phyloP scores from a whole-genome alignment of 805 yeast genomes.

The Torulaspora indica region DNA sequence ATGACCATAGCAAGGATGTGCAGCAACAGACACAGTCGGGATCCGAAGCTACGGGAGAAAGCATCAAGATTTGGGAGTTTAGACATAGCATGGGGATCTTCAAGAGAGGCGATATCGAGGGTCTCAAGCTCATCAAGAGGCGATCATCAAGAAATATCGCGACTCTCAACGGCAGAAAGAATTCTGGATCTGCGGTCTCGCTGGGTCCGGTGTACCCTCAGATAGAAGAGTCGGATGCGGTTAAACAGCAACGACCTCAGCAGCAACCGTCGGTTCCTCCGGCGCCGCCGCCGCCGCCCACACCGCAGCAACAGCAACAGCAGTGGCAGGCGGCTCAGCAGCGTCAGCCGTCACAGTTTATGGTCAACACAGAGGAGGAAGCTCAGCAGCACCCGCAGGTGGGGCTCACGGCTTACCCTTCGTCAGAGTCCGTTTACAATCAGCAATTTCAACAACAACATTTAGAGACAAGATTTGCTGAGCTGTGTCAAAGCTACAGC shows the following conservation, averaged over 20 bases:
- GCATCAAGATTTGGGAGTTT: slow-evolving; percentile 68
- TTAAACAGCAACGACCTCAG: slow-evolving; percentile 1
- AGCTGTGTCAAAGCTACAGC: slow-evolving; percentile 39
- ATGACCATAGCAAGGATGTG: slow-evolving; percentile 14
- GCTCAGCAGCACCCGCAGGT: slow-evolving; percentile 11
- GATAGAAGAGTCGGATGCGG: slow-evolving; percentile 4
- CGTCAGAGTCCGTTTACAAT: slow-evolving; percentile 9
- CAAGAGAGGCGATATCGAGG: slow-evolving; percentile 72
- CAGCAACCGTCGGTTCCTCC: slow-evolving; percentile 5
- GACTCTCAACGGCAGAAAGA: slow-evolving; percentile 16
- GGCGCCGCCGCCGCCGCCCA: slow-evolving; percentile 8
- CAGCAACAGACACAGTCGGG: slow-evolving; percentile 5
- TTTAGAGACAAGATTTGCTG: slow-evolving; percentile 27
- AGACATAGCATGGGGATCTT: slow-evolving; percentile 76
- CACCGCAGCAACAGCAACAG: slow-evolving; percentile 10
- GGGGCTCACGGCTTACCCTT: slow-evolving; percentile 10
- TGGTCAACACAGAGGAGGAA: slow-evolving; percentile 7
- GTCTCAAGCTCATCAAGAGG: slow-evolving; percentile 71
- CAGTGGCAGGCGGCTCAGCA: no score
- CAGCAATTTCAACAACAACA: slow-evolving; percentile 11
- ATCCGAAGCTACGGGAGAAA: slow-evolving; percentile 4
- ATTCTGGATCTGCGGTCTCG: slow-evolving; percentile 8
- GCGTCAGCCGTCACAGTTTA: slow-evolving; percentile 7
- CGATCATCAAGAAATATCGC: slow-evolving; percentile 46
- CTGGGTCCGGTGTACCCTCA: slow-evolving; percentile 8